Percentiles rank a stretch among this genome's conserved stretches.
Evolutionary conservation across 108 stramenopile species (phyloP).

Genomic region (Nitzschia palea): DNA sequence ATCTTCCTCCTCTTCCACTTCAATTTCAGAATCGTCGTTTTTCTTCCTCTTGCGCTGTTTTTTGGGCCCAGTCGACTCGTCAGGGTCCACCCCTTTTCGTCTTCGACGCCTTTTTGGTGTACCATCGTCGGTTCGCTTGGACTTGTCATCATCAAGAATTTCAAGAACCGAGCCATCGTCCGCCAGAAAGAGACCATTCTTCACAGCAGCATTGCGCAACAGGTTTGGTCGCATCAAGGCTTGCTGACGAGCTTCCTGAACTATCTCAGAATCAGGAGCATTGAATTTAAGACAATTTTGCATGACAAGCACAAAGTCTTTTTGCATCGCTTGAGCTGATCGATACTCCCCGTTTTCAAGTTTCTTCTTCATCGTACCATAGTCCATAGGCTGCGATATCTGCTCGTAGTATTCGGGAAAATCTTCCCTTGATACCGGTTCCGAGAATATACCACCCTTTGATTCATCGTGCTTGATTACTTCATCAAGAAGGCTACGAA

Average conservation of each 20-base stretch:
- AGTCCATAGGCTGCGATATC: constrained; percentile 84
- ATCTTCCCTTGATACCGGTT: constrained; percentile 75
- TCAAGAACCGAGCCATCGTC: constrained; percentile 82
- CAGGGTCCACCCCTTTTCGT: constrained; percentile 39
- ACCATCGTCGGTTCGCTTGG: constrained; percentile 34
- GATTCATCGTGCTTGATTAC: constrained; percentile 70
- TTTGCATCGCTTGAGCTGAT: constrained; percentile 86
- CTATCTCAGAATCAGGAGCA: constrained; percentile 77
- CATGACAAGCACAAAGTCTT: constrained; percentile 82
- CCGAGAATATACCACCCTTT: constrained; percentile 75
- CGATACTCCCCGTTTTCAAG: constrained; percentile 82
- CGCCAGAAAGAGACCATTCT: constrained; percentile 74
- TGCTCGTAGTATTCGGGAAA: constrained; percentile 90
- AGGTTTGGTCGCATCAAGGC: constrained; percentile 65
- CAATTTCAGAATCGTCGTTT: constrained; percentile 20
- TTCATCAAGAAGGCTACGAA: constrained; percentile 68
- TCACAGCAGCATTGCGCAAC: constrained; percentile 70
- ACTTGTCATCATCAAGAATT: constrained; percentile 54
- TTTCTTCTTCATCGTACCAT: constrained; percentile 82
- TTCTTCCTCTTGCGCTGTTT: constrained; percentile 17
- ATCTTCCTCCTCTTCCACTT: constrained; percentile 29
- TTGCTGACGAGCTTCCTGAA: constrained; percentile 76
- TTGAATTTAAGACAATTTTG: constrained; percentile 84
- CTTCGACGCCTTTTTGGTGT: constrained; percentile 29
- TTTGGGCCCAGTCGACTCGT: constrained; percentile 21